Evolutionary conservation across 805 yeast genomes (phyloP).

Genomic region (Metschnikowia continentalis): DNA sequence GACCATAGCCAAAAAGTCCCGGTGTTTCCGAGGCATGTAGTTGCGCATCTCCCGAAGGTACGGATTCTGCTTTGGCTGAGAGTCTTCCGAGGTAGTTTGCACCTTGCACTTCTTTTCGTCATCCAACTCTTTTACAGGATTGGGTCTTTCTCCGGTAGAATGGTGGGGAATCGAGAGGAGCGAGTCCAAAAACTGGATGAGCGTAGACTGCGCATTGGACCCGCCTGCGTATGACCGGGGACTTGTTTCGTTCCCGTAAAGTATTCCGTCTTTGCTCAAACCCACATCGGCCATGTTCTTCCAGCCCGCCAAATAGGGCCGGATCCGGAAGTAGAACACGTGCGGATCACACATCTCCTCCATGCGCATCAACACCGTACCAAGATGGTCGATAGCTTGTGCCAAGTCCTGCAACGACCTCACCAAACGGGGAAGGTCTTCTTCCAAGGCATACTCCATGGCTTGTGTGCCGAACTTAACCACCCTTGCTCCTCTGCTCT

Average conservation of each 20-base stretch:
- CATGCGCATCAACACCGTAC: constrained; percentile 71
- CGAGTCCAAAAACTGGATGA: constrained; percentile 82
- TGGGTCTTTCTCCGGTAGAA: constrained; percentile 62
- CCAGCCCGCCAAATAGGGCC: constrained; percentile 95
- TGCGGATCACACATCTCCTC: constrained; percentile 95
- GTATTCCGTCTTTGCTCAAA: constrained; percentile 61
- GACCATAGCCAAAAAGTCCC: constrained; percentile 64
- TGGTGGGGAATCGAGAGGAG: constrained; percentile 71
- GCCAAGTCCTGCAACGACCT: constrained; percentile 60
- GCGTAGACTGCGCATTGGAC: constrained; percentile 87
- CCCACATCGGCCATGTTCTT: constrained; percentile 87
- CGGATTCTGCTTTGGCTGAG: constrained; percentile 27
- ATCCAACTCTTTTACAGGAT: constrained; percentile 2
- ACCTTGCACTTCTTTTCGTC: not conserved
- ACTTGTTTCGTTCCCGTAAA: constrained; percentile 60
- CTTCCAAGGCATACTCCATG: constrained; percentile 48
- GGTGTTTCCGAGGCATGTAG: constrained; percentile 88
- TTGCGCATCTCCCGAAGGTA: constrained; percentile 80
- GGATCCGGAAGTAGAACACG: constrained; percentile 75
- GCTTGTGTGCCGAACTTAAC: constrained; percentile 66
- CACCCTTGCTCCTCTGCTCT: constrained; percentile 72
- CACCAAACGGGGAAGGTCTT: constrained; percentile 40
- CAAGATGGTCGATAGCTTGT: constrained; percentile 68
- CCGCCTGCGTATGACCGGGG: constrained; percentile 76
- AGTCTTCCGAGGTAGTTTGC: not conserved